Percentiles rank a stretch among this genome's conserved stretches.
Conservation (phyloP, 805 yeast genomes). For the Ogataea ganodermae region DNA sequence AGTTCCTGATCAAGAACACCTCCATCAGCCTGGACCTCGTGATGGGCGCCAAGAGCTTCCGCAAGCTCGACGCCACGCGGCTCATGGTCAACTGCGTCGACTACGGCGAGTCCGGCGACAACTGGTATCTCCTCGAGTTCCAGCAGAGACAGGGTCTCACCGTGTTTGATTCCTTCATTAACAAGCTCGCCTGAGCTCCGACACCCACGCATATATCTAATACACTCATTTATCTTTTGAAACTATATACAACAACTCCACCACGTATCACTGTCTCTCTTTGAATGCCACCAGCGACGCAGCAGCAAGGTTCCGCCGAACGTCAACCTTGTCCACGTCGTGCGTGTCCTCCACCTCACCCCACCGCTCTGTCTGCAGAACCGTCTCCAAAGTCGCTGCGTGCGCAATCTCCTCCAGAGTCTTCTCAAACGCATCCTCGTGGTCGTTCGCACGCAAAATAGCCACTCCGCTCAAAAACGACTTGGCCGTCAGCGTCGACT, state of each 20-base stretch:
- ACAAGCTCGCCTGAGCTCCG: neutral
- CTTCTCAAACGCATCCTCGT: slow-evolving; percentile 34
- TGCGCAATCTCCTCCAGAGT: slow-evolving; percentile 71
- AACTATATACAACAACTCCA: slow-evolving; percentile 1
- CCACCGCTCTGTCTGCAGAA: slow-evolving; percentile 87
- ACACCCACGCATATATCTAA: neutral
- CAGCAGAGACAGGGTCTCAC: slow-evolving; percentile 10
- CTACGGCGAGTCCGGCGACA: slow-evolving; percentile 13
- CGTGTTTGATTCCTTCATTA: slow-evolving; percentile 9
- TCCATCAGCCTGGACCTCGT: slow-evolving; percentile 16
- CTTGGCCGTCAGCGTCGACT: slow-evolving; percentile 82
- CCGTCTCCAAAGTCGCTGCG: slow-evolving; percentile 78
- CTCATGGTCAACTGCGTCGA: slow-evolving; percentile 20
- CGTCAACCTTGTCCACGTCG: slow-evolving; percentile 92
- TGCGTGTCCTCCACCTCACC: slow-evolving; percentile 99
- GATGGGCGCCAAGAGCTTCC: slow-evolving; percentile 13
- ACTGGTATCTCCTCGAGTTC: slow-evolving; percentile 20
- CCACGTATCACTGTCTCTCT: neutral
- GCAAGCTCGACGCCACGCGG: slow-evolving; percentile 7
- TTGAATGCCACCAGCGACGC: slow-evolving; percentile 62
- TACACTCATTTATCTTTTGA: neutral
- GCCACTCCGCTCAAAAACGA: slow-evolving; percentile 83
- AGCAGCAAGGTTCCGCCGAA: slow-evolving; percentile 77
- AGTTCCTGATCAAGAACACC: slow-evolving; percentile 16
- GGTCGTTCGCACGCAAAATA: slow-evolving; percentile 50